Evolutionary conservation across 2,329 filamentous ascomycete species (phyloP), one percentile per base, ranked within the genome.

Genomic region (Venturia pyrina): DNA sequence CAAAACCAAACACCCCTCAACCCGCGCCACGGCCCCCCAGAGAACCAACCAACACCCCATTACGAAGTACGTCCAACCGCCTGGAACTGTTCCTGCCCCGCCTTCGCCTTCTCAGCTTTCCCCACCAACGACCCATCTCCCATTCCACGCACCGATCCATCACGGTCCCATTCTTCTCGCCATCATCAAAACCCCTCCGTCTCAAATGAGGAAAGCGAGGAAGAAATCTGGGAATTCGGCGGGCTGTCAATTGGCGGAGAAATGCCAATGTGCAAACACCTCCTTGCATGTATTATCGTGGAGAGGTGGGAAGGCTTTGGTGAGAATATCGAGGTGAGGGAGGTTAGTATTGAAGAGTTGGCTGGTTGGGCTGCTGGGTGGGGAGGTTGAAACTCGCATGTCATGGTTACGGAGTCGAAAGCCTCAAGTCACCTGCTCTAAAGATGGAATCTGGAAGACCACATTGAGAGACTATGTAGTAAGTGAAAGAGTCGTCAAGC

Each of bases 71-170:
- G 87, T 11, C 81, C 93, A 1, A 71, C 75, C 0, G 85, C 88
- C 1, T 98, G 95, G 95, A 92, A 89, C 75, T 99, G 95, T 76
- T 90, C 86, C 0, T 99, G 95, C 78, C 89, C 92, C 3, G 87
- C 87, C 1, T 98, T 98, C 75, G 83, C 88, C 0, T 87, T 96
- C 68, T 81, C 87, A 24, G 84, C 88, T 2, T 93, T 92, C 70
- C 75, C 78, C 2, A 75, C 76, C 21, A 64, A 63, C 0, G 3
- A 28, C 3, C 13, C 32, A n/a, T 37, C 28, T 4, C 13, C 24
- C 50, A 13, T 15, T 19, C 11, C 50, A 11, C 11, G 8, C 8
- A 1, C 50, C 37, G 6, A 13, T 40, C 37, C 37, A 13, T 40
- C 37, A 40, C 37, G 37, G 4, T 11, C 8, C 10, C 46, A 24